Evolutionary conservation across 2,329 filamentous ascomycete species (phyloP), one percentile per base, ranked within the genome.

Genomic region (Fusarium humuli): DNA sequence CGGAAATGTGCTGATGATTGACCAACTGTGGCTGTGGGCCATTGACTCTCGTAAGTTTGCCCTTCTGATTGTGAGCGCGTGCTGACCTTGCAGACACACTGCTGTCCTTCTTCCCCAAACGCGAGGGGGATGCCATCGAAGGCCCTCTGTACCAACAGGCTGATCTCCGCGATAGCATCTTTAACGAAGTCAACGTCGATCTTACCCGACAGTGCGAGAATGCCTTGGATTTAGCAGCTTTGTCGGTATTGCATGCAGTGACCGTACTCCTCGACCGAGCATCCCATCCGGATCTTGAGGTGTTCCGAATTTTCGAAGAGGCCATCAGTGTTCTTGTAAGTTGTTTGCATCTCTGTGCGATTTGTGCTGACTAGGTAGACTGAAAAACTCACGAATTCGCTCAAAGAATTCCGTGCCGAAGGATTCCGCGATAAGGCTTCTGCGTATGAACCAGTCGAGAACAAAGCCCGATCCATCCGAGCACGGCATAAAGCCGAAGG

Each of bases 251-350:
- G 5, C 88, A 91, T 66, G 88, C 89, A 2, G 84, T 90, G 5
- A 90, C 85, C 1, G 88, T 90, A 1, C 80, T 91, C 2, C 80
- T 91, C 0, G 88, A 91, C 27, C 81, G 86, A 27, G 83, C 87
- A 0, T 85, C 87, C 0, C 87, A 91, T 70, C 86, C 85, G 0
- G 87, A 91, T 48, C 79, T 91, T 1, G 87, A 91, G 62, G 82
- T 91, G 0, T 89, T 91, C 61, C 84, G 88, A 3, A 88, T 91
- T 2, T 91, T 91, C 48, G 88, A 90, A 69, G 89, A 91, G 65
- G 89, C 88, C 7, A 88, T 91, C 32, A 89, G 88, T 14, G 86
- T 90, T 23, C 73, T 91, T 67, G 88, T 90, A 75, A 47, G 80
- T 11, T 9, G 2, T 6, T 20, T 5, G 6, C 5, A 0, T 9